Evolutionary conservation across 2,329 filamentous ascomycete genomes (phyloP).

Genomic region (Akanthomyces muscarius): DNA sequence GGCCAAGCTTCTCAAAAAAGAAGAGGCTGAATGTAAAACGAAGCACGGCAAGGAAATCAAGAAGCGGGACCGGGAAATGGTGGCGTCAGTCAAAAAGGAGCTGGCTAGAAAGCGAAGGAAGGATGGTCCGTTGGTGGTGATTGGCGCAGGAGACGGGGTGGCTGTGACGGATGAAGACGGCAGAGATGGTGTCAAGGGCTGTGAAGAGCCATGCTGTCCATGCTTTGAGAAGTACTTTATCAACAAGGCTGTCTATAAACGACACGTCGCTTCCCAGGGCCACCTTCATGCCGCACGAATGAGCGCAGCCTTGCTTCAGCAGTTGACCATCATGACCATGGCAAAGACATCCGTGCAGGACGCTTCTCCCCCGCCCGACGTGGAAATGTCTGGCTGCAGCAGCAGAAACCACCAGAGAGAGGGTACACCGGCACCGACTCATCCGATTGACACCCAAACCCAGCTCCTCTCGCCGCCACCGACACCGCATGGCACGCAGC

Average conservation of each 20-base stretch:
- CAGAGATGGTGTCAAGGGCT: neutral
- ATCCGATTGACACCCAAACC: neutral
- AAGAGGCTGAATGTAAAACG: neutral
- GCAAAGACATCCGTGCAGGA: too few relatives aligned
- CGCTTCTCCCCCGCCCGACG: too few relatives aligned
- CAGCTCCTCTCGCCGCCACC: neutral
- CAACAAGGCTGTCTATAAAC: neutral
- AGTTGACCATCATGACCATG: neutral
- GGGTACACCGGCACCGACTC: neutral
- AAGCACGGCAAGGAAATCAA: neutral
- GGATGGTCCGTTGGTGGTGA: neutral
- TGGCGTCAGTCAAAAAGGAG: rapidly evolving
- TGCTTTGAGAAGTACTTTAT: neutral
- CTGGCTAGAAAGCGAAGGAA: neutral
- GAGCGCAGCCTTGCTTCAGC: neutral
- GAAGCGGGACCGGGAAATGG: neutral
- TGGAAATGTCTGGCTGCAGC: neutral
- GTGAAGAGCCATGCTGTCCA: conserved; percentile 5
- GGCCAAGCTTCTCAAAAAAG: neutral
- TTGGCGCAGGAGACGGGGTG: neutral
- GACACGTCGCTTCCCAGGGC: neutral
- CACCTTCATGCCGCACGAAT: neutral
- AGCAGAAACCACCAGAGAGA: neutral
- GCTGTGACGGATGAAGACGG: neutral
- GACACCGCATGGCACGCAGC: neutral